Percentiles rank a stretch among this genome's conserved stretches.
Evolutionary conservation across 306 rosid species (phyloP).

Genomic region (Leucaena leucocephala): DNA sequence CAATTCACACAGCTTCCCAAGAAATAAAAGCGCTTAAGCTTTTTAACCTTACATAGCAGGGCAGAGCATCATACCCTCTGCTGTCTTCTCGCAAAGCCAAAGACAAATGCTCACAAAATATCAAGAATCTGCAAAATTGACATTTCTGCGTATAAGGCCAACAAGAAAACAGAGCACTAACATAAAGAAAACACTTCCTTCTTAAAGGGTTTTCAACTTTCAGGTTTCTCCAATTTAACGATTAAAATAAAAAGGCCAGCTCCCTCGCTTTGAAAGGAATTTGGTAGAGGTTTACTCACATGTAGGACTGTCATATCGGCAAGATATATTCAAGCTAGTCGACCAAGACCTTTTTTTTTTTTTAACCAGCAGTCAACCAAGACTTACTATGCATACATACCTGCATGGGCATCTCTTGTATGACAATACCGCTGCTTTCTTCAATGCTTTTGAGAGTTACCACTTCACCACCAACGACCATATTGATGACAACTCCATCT

Average conservation of each 20-base stretch:
- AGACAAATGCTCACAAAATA: conserved; percentile 58
- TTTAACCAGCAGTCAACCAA: neutral
- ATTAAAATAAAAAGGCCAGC: conserved; percentile 6
- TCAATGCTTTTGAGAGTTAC: conserved; percentile 74
- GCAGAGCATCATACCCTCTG: conserved; percentile 39
- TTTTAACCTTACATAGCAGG: conserved; percentile 15
- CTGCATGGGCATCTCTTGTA: conserved; percentile 93
- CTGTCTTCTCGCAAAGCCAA: conserved; percentile 30
- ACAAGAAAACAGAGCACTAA: neutral
- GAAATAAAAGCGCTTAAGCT: conserved; percentile 24
- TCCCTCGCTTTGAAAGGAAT: neutral
- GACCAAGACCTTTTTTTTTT: neutral
- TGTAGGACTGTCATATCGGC: conserved; percentile 12
- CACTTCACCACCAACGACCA: conserved; percentile 96
- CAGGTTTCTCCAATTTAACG: neutral
- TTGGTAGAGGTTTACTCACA: neutral
- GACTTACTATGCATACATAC: conserved; percentile 53
- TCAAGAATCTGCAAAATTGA: conserved; percentile 77
- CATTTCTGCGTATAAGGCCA: conserved; percentile 33
- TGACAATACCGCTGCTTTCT: conserved; percentile 74
- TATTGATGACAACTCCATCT: conserved; percentile 93
- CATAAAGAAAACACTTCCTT: neutral
- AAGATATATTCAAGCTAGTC: neutral
- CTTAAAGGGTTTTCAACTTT: neutral
- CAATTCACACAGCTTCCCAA: conserved; percentile 26